Evolutionary conservation across 2,329 filamentous ascomycete species (phyloP).

Genomic region (Penicillium sp.): DNA sequence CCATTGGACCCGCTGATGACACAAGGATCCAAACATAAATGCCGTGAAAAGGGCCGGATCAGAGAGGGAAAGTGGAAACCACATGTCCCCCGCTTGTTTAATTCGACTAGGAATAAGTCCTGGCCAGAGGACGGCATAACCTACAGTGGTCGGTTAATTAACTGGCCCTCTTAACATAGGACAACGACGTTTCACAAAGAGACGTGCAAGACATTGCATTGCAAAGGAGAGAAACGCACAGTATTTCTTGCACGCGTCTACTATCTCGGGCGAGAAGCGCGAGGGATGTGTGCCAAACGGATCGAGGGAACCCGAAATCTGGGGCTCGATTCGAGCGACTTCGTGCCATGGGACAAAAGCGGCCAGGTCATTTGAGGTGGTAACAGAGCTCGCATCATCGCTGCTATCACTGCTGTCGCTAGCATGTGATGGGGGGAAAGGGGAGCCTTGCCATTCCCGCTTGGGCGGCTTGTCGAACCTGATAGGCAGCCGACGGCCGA

Average conservation of each 20-base stretch:
- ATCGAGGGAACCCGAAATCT: constrained; percentile 25
- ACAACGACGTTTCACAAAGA: no score
- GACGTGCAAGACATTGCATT: no score
- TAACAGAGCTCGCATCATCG: constrained; percentile 7
- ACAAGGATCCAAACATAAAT: constrained; percentile 33
- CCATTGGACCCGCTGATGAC: constrained; percentile 33
- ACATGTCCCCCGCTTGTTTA: constrained; percentile 16
- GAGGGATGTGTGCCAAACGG: constrained; percentile 29
- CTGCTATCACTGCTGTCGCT: constrained; percentile 23
- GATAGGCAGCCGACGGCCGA: not conserved
- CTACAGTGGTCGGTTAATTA: constrained; percentile 12
- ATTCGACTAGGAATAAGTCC: constrained; percentile 22
- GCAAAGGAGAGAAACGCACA: constrained; percentile 19
- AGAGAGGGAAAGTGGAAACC: constrained; percentile 32
- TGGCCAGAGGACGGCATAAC: constrained; percentile 30
- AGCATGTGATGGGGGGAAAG: constrained; percentile 9
- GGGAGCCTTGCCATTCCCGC: constrained; percentile 3
- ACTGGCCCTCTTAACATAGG: no score
- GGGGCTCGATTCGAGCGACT: constrained; percentile 16
- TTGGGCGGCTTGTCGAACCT: not conserved
- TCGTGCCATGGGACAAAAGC: constrained; percentile 8
- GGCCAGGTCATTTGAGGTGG: not conserved
- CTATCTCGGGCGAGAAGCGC: constrained; percentile 21
- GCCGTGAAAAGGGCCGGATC: constrained; percentile 33
- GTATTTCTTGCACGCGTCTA: constrained; percentile 28